phyloP scores from a whole-genome alignment of 768 basidiomycete genomes.

The Mrakia hoshinonis region DNA sequence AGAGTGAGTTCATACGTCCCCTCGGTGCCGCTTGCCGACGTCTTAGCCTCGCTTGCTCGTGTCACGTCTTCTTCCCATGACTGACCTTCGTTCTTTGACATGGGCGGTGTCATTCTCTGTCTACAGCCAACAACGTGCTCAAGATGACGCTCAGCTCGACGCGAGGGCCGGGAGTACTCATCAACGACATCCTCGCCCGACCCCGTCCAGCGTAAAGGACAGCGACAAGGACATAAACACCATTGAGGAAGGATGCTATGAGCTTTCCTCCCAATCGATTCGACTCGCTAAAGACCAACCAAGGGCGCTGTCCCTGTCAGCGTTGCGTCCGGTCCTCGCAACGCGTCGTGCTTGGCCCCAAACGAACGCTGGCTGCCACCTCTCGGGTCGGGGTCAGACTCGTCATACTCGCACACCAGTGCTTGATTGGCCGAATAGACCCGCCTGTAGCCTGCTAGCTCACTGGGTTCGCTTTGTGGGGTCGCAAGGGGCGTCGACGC shows the following conservation, averaged over 20 bases:
- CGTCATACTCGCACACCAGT: no score
- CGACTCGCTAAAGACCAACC: no score
- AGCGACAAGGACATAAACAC: no score
- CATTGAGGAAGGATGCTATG: not conserved
- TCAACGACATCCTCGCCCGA: slow-evolving; percentile 9
- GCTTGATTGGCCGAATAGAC: no score
- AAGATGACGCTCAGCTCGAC: not conserved
- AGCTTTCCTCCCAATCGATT: not conserved
- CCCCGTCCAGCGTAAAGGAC: not conserved
- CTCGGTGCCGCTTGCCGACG: not conserved
- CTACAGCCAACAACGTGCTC: slow-evolving; percentile 10
- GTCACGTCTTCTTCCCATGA: not conserved
- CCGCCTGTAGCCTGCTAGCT: no score
- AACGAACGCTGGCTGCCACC: no score
- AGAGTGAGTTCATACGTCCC: not conserved
- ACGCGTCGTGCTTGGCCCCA: no score
- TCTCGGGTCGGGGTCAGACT: no score
- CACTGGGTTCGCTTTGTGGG: no score
- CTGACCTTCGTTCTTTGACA: not conserved
- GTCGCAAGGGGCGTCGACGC: no score
- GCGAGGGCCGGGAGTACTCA: not conserved
- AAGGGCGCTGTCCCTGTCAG: no score
- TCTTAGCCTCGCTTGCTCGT: not conserved
- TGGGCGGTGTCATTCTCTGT: not conserved
- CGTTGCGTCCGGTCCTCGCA: no score